Conservation (phyloP, 192 early-diverging fungal species). For the Cladochytrium replicatum region DNA sequence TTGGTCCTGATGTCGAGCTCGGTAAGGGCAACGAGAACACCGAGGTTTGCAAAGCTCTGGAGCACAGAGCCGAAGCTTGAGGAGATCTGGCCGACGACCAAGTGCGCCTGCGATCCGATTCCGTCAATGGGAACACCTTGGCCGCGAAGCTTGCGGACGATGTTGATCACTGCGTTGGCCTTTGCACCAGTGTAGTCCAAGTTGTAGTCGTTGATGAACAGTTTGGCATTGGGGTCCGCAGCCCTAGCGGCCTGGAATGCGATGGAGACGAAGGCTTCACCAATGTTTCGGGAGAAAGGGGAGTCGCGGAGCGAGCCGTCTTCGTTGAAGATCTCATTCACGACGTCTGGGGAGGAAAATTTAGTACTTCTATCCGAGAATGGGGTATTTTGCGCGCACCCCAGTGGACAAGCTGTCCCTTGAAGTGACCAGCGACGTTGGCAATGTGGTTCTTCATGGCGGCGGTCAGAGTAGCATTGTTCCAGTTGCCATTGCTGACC, state of each 20-base stretch:
- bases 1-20: not conserved
- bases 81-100: conserved; percentile 3
- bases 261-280: conserved; percentile 15
- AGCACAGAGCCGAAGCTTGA: not conserved
- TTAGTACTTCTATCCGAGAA: too few species aligned
- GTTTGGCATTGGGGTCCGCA: conserved; percentile 24
- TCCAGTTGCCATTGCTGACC: not conserved
- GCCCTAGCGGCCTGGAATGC: conserved; percentile 22
- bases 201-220: conserved; percentile 27
- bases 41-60: not conserved
- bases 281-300: conserved; percentile 10
- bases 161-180: conserved; percentile 10
- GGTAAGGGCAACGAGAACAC: not conserved
- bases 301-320: conserved; percentile 19
- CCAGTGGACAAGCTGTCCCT: conserved; percentile 2
- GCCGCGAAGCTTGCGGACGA: conserved; percentile 5
- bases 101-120: conserved; percentile 19
- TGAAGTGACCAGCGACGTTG: conserved; percentile 3
- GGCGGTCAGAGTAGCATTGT: conserved; percentile 8
- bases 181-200: conserved; percentile 10
- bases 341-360: too few species aligned
- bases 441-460: conserved; percentile 3
- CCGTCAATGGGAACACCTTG: conserved; percentile 26
- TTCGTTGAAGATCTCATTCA: too few species aligned
- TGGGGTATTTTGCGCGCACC: too few species aligned